Evolutionary conservation across 1,284 basidiomycete species (phyloP), one percentile per base, ranked within the genome.

Genomic region (Schizophyllum commune): DNA sequence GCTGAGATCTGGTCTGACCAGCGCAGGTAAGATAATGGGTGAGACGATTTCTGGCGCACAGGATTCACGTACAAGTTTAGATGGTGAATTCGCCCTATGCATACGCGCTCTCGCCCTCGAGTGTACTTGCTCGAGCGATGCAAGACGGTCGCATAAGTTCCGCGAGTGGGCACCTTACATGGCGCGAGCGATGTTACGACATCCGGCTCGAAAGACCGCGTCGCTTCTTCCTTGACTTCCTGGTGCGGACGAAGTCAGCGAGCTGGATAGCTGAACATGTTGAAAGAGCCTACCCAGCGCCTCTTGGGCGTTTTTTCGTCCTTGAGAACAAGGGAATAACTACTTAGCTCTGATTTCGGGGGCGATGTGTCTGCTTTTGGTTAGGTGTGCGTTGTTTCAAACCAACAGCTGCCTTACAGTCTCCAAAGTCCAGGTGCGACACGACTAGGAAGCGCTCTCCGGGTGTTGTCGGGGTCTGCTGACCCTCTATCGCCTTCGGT

Each of bases 361-460:
- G 73, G 67, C n/a, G 76, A 71, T n/a, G 67, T 68, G 65, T 80
- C 85, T 86, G 60, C 4, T 7, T 32, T 57, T 55, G 56, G 58
- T 52, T n/a, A n/a, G n/a, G n/a, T n/a, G n/a, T n/a, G n/a, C n/a
- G n/a, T n/a, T n/a, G n/a, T n/a, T n/a, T n/a, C n/a, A n/a, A n/a
- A n/a, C 57, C 56, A 58, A 60, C 64, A 13, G 53, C 59, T 9
- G 34, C 20, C 17, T 11, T 70, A 89, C 88, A 86, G 63, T 86
- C 79, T 54, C 79, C 79, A 58, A 84, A 83, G 62, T 89, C 80
- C 32, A 88, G 68, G 64, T 79, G 79, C 76, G 5, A 79, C 75
- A 2, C 91, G 69, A 66, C 82, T 2, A 82, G 19, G 84, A 67
- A 63, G 66, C 69, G 13, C 73, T 65, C 21, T 65, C 73, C 52